These are phyloP conservation scores for Brassica juncea DNA, from an alignment of 345 rosid genomes.

Conservation along the genomic window DNA sequence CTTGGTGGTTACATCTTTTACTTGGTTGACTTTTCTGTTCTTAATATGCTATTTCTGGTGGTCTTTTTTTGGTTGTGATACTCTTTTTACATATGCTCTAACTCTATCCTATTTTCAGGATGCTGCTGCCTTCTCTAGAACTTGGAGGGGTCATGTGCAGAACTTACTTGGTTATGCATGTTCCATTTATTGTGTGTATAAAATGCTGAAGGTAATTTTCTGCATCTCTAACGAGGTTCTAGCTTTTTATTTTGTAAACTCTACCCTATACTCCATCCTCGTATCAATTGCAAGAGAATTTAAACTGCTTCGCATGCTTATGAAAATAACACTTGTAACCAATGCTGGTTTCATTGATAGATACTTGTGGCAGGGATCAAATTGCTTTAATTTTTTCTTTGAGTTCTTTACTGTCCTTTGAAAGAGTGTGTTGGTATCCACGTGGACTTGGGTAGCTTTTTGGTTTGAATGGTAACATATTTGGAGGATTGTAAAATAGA, in stretches of 20 bases:
- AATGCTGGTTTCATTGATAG: background rate
- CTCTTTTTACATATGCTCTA: slow-evolving; percentile 21
- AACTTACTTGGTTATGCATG: slow-evolving; percentile 96
- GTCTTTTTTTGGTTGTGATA: background rate
- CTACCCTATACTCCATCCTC: background rate
- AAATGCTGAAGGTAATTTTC: slow-evolving; percentile 83
- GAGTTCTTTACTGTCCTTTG: background rate
- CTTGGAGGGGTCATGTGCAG: slow-evolving; percentile 97
- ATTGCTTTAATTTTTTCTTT: background rate
- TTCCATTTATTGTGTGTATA: slow-evolving; percentile 91
- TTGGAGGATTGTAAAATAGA: background rate
- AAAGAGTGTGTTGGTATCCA: background rate
- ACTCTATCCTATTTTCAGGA: slow-evolving; percentile 53
- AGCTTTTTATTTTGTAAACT: background rate
- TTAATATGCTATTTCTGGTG: slow-evolving; percentile 44
- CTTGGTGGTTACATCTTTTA: slow-evolving; percentile 18
- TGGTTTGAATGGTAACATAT: background rate
- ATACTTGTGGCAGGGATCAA: slow-evolving; percentile 1
- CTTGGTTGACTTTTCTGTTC: slow-evolving; percentile 45
- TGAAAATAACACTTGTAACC: background rate
- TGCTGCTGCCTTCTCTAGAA: slow-evolving; percentile 96
- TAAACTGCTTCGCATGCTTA: background rate
- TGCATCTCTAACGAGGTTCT: background rate
- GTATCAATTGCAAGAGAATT: background rate
- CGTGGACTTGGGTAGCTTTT: slow-evolving; percentile 1